Percentiles rank a stretch among this genome's conserved stretches.
These are phyloP conservation scores for Maudiozyma turicensis DNA, from an alignment of 805 yeast species.

Conservation along the genomic window DNA sequence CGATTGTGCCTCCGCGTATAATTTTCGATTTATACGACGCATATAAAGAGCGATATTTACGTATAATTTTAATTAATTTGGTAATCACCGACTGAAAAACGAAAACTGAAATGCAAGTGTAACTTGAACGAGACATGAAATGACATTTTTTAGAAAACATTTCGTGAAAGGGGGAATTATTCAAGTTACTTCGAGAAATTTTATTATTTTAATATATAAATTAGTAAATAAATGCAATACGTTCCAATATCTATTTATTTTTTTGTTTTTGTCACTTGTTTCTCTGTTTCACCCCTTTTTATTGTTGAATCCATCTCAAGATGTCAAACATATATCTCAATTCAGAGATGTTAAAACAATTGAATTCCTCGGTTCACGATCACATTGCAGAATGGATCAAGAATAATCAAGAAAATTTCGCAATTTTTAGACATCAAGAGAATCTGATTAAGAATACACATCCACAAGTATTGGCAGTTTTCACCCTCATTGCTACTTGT, in stretches of 20 bases:
- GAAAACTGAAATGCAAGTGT: no score
- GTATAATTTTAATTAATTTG: not conserved
- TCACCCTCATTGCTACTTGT: conserved; percentile 10
- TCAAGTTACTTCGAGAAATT: no score
- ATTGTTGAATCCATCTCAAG: not conserved
- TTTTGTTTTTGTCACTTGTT: not conserved
- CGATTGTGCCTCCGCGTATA: no score
- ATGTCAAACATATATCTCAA: conserved; percentile 20
- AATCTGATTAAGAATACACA: not conserved
- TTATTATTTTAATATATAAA: no score
- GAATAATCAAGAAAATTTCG: conserved; percentile 32
- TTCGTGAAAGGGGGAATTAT: no score
- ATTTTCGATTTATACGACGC: not conserved
- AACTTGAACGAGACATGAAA: not conserved
- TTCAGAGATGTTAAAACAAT: conserved; percentile 21
- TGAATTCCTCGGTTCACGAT: conserved; percentile 22
- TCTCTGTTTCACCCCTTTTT: not conserved
- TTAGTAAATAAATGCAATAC: not conserved
- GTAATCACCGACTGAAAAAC: no score
- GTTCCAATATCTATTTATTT: not conserved
- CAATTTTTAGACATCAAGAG: not conserved
- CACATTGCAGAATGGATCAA: conserved; percentile 63
- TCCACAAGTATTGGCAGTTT: not conserved
- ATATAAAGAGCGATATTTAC: not conserved
- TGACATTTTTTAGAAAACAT: no score